Evolutionary conservation across 2,329 filamentous ascomycete genomes (phyloP), one percentile per base, ranked within the genome.

Genomic region (Calycina herbarum): DNA sequence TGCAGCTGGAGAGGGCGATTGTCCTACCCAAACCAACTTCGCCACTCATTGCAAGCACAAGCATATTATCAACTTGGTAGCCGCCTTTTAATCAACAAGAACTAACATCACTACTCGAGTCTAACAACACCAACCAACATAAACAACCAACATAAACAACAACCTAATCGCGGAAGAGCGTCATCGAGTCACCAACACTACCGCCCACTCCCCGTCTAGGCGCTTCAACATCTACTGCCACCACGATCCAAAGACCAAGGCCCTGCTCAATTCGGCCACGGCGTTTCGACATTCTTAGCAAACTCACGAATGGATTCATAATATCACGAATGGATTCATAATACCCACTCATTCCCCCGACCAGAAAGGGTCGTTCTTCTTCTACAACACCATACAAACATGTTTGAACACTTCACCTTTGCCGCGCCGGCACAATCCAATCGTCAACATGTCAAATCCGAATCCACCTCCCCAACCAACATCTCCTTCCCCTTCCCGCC

Each of bases 341-440:
- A 60, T 29, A 31, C 20, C 57, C 11, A 29, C 35, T 10, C 24
- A 13, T 20, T 56, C 57, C 62, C 27, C 31, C 31, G 29, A 42
- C 42, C 20, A 33, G 24, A 40, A 8, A 8, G 10, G 29, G 27
- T n/a, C 27, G n/a, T 48, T 5, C 15, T 24, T 27, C 17, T 48
- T 13, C 45, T 40, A 48, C 42, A 48, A 20, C 63, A 70, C 31
- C 33, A 72, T 72, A 68, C 72, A 70, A 70, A 31, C 35, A 74
- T 74, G 72, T 74, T 74, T 61, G 71, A 74, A 40, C 63, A 71
- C 56, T 74, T 73, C 42, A 72, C 68, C 0, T 74, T 74, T 63
- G 68, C 69, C 63, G 68, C 71, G 15, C 67, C 66, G 42, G 64
- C 71, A 33, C 70, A 69, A 27, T 59, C 57, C 2, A 64, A 33